Evolutionary conservation across 1,284 basidiomycete genomes (phyloP), one percentile per base, ranked within the genome.

Genomic region (Cutaneotrichosporon dermatis): DNA sequence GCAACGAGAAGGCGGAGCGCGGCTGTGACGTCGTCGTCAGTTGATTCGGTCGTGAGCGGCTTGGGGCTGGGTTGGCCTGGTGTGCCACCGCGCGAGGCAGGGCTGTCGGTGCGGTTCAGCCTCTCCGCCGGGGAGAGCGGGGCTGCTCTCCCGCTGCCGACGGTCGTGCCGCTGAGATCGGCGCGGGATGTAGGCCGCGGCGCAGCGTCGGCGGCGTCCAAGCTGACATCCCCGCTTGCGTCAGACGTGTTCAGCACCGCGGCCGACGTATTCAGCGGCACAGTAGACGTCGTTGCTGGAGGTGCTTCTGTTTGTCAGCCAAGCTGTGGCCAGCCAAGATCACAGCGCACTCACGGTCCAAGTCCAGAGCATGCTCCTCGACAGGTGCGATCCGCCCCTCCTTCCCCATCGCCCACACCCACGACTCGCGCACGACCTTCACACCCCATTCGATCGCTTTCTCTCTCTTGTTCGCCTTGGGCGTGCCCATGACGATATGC

Each of bases 401-500:
- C 34, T 58, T 41, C 4, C 61, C 76, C 62, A 73, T 72, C 0
- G 63, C 61, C 44, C 72, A 62, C 37, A 78, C 51, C 75, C 75
- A 78, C 12, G 62, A 64, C 6, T 73, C 64, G 7, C 62, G 60
- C 42, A 77, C 66, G 3, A 73, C 66, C 8, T 60, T 61, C 3
- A 75, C 60, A 1, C 72, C 71, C 75, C 75, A 76, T 54, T 72
- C 69, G 5, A 54, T 52, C 0, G 73, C 71, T 55, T 70, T 71
- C 1, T 66, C 58, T 34, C 69, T 72, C 64, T 78, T 77, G 12
- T 59, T 54, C 3, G 72, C 70, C 2, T 61, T 49, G 0, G 62
- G 64, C 13, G 59, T 51, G 2, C 63, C 64, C 34, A 69, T 67
- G 36, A 77, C 60, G 4, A 78, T 58, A 51, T 78, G 75, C 1